These are phyloP conservation scores for Neovahlkampfia damariscottae DNA, from an alignment of 78 protist species.

Conservation along the genomic window DNA sequence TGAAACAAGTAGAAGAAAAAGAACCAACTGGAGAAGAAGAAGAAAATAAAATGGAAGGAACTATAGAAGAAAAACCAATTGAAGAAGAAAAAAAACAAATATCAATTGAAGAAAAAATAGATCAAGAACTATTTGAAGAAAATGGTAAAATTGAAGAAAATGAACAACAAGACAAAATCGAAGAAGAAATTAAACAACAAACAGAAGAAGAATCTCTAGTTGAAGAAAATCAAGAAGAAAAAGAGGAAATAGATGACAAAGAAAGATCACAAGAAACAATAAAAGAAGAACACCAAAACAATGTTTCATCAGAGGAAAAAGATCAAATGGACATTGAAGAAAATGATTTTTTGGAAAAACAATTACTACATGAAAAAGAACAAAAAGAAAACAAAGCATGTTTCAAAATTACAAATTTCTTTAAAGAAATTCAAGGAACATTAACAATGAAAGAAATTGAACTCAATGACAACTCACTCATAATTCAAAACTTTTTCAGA, in stretches of 20 bases:
- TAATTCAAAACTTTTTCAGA: too few species aligned
- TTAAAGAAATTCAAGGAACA: not conserved
- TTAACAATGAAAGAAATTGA: too few species aligned
- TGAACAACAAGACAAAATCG: not conserved
- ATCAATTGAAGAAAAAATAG: not conserved
- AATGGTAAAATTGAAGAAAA: not conserved
- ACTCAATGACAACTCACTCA: too few species aligned
- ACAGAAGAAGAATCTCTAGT: not conserved
- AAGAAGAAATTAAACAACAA: not conserved
- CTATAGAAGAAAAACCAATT: not conserved
- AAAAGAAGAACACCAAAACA: not conserved
- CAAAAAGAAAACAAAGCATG: not conserved
- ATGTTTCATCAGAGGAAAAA: not conserved
- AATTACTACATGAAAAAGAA: not conserved
- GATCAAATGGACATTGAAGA: not conserved
- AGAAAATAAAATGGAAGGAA: not conserved
- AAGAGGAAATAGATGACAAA: not conserved
- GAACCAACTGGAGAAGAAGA: not conserved
- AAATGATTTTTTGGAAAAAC: not conserved
- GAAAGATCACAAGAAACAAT: not conserved
- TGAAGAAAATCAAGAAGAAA: too few species aligned
- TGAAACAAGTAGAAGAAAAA: not conserved
- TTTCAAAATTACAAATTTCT: not conserved
- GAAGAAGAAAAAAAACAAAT: not conserved
- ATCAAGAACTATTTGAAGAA: not conserved